Conservation (phyloP, 2,329 filamentous ascomycete genomes). For the Colletotrichum tanaceti region DNA sequence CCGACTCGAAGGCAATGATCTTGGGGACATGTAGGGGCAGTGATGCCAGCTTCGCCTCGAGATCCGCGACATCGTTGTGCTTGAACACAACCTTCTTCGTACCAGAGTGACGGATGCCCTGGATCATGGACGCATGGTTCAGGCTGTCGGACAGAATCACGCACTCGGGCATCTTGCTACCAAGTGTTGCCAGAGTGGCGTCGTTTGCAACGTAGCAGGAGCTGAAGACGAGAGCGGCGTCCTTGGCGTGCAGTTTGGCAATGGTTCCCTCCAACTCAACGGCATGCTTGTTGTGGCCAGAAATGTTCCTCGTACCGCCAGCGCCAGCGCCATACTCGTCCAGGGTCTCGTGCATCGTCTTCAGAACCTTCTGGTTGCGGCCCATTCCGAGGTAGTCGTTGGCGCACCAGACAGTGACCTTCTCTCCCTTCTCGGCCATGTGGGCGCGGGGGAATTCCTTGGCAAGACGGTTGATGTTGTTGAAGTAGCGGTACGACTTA, state of each 20-base stretch:
- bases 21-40: constrained; percentile 88
- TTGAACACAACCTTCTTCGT: constrained; percentile 99
- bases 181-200: constrained; percentile 94
- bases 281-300: constrained; percentile 95
- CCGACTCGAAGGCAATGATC: constrained; percentile 98
- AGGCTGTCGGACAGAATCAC: constrained; percentile 97
- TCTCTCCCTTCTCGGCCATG: constrained; percentile 83
- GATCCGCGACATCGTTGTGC: constrained; percentile 94
- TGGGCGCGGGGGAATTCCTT: constrained; percentile 97
- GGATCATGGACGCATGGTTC: constrained; percentile 99
- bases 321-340: constrained; percentile 96
- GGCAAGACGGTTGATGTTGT: constrained; percentile 99
- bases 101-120: constrained; percentile 96
- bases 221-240: constrained; percentile 92
- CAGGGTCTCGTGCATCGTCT: constrained; percentile 93
- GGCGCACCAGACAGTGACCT: constrained; percentile 98
- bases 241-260: constrained; percentile 90
- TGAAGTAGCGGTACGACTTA: constrained; percentile 99
- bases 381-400: constrained; percentile 99
- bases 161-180: constrained; percentile 94
- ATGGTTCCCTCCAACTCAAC: constrained; percentile 84
- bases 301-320: constrained; percentile 96
- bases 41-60: constrained; percentile 91
- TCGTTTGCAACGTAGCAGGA: constrained; percentile 99
- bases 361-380: constrained; percentile 85